Evolutionary conservation across 495 filamentous ascomycete genomes (phyloP), one percentile per base, ranked within the genome.

Genomic region (Sporormia fimetaria): DNA sequence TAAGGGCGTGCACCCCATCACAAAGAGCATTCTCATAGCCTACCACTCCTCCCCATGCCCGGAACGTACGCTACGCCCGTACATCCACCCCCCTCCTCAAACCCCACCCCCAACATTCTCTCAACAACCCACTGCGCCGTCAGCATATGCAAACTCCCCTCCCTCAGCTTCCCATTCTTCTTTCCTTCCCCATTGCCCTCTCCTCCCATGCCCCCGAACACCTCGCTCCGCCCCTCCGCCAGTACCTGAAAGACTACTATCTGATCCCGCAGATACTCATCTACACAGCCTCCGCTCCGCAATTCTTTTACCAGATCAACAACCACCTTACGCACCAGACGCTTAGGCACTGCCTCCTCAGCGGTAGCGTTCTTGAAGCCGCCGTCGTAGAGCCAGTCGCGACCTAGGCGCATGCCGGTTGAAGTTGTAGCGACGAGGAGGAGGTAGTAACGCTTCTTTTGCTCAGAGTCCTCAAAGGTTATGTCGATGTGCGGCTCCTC

Each of bases 211-310:
- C 49, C 54, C 1, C 46, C 56, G 35, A 43, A 33, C 0, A 69
- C 57, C 11, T 52, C 59, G 27, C 70, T 70, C 16, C 45, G 57
- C 1, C 76, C 76, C 25, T 70, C 58, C 8, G 74, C 79, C 29
- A 94, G 62, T 20, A 78, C 80, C 55, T 92, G 83, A 52, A 87
- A 92, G 3, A 90, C 67, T 1, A 87, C 73, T 34, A 92, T 51
- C 52, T 92, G 86, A 59, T 92, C 86, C 57, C 82, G 71, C 56
- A 87, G 71, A 50, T 75, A 64, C 53, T 74, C 70, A 56, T 92
- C 85, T 6, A 86, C 73, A 16, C 65, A 66, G 4, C 71, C 71
- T 0, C 68, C 68, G 28, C 62, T 57, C 6, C 53, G 45, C 4
- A 83, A 54, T 51, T 86, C 80, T 3, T 60, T 53, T 20, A 71